Conservation (phyloP, 495 filamentous ascomycete species). For the Oidiodendron maius region DNA sequence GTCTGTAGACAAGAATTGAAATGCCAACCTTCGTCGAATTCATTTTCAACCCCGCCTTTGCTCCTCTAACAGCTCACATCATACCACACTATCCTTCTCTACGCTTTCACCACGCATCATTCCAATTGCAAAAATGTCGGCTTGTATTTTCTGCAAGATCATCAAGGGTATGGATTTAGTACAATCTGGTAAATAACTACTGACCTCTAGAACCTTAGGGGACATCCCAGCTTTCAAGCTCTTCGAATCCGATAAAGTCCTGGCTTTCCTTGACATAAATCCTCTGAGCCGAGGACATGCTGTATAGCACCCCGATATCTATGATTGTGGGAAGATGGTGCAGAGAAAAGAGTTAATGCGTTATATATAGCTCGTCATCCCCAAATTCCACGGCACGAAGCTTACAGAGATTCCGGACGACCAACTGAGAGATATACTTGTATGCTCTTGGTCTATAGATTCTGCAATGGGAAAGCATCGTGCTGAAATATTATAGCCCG, state of each 20-base stretch:
- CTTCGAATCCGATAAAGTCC: conserved; percentile 85
- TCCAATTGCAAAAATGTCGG: conserved; percentile 15
- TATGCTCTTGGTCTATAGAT: conserved; percentile 32
- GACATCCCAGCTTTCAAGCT: conserved; percentile 96
- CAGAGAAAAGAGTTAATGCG: neutral
- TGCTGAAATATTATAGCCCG: conserved; percentile 46
- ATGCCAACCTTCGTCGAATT: too few species aligned
- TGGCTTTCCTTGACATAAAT: conserved; percentile 95
- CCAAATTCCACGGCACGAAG: conserved; percentile 91
- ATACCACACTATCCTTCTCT: neutral
- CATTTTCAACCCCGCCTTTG: conserved; percentile 2
- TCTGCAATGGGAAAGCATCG: neutral
- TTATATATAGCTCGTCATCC: conserved; percentile 75
- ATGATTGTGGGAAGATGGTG: neutral
- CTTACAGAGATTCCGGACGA: conserved; percentile 93
- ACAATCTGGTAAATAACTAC: neutral
- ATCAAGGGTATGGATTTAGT: conserved; percentile 64
- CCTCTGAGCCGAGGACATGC: conserved; percentile 81
- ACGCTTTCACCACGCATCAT: neutral
- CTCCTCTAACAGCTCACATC: neutral
- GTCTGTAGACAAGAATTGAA: neutral
- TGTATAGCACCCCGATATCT: conserved; percentile 31
- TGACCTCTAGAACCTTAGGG: conserved; percentile 41
- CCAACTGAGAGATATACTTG: conserved; percentile 73
- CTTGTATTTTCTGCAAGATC: conserved; percentile 98